Base-by-base conservation (phyloP, 1,284 basidiomycete species). In the Sphagnurus paluster region DNA sequence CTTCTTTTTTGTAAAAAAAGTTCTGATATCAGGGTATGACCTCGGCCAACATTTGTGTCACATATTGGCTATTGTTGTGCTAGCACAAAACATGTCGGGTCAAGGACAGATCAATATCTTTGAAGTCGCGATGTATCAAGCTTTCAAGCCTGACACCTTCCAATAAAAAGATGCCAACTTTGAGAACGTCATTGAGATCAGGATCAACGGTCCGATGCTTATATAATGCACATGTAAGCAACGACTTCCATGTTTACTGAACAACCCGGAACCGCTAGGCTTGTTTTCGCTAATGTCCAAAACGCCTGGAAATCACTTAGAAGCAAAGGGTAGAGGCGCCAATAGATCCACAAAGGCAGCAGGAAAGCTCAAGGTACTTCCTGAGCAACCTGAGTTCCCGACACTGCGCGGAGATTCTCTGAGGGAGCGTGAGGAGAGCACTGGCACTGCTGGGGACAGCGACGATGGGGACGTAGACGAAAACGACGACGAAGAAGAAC, bases 351-450 rank as follows among this genome's bases (percentile, higher is more conserved):
- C 94, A 1, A 97, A 97, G 64, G 80, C 84, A 17, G 83, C 86
- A 42, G 76, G 84, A 48, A 96, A 96, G 64, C 82, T 97, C 60
- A 96, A 97, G 66, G 93, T 97, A 32, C 77, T 98, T 14, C 94
- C 94, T 34, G 93, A 95, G 56, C 90, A 96, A 60, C 90, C 90
- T 8, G 87, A 93, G 53, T 66, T 74, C 44, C 66, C 70, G 39
- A 59, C 66, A 44, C 61, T 72, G 38, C 54, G 60, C 33, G 55
- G 62, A 40, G 46, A 57, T 32, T 57, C 64, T 44, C 46, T 58
- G 34, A 55, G 57, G 47, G 71, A 70, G 24, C 54, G 62, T 21
- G 73, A 76, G 23, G 78, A 77, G 50, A 76, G 72, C 37, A 69
- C 70, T 11, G 78, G 72, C 5, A 76, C 71, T 1, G 74, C 74